Evolutionary conservation across 129 eudicot species (phyloP).

Genomic region (Sambucus nigra): DNA sequence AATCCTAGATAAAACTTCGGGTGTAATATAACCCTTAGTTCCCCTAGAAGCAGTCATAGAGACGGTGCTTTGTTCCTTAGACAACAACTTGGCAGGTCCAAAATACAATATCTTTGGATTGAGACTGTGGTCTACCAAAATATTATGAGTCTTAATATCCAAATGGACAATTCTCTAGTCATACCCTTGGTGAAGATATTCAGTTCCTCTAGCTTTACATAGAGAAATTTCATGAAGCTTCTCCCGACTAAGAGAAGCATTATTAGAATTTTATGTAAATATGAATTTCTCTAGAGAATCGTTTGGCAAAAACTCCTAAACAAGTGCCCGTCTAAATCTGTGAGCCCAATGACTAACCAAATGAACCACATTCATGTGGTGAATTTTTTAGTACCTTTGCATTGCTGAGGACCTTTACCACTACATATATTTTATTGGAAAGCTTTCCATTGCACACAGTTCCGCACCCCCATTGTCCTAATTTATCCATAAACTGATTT

Average conservation of each 20-base stretch:
- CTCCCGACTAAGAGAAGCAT: conserved; percentile 22
- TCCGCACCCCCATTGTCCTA: conserved; percentile 32
- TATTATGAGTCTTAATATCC: conserved; percentile 33
- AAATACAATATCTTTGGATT: conserved; percentile 37
- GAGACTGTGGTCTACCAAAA: conserved; percentile 26
- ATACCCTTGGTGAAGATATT: conserved; percentile 36
- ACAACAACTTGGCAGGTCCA: conserved; percentile 23
- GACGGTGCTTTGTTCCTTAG: conserved; percentile 19
- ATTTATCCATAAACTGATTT: conserved; percentile 13
- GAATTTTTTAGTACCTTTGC: conserved; percentile 20
- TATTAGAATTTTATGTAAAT: conserved; percentile 3
- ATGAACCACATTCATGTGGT: conserved; percentile 37
- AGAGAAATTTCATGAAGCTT: conserved; percentile 24
- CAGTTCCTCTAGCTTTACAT: conserved; percentile 29
- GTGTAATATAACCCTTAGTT: conserved; percentile 30
- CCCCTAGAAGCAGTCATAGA: conserved; percentile 26
- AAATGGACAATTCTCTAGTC: conserved; percentile 31
- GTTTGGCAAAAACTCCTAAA: conserved; percentile 25
- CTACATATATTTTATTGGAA: conserved; percentile 21
- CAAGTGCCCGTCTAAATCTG: conserved; percentile 27
- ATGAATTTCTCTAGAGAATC: conserved; percentile 20
- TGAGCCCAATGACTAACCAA: conserved; percentile 33
- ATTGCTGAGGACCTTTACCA: conserved; percentile 28
- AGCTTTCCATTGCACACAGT: conserved; percentile 36
- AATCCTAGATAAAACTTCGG: conserved; percentile 32